These are phyloP conservation scores for Zopfia rhizophila DNA, from an alignment of 2,329 filamentous ascomycete genomes.

Conservation along the genomic window DNA sequence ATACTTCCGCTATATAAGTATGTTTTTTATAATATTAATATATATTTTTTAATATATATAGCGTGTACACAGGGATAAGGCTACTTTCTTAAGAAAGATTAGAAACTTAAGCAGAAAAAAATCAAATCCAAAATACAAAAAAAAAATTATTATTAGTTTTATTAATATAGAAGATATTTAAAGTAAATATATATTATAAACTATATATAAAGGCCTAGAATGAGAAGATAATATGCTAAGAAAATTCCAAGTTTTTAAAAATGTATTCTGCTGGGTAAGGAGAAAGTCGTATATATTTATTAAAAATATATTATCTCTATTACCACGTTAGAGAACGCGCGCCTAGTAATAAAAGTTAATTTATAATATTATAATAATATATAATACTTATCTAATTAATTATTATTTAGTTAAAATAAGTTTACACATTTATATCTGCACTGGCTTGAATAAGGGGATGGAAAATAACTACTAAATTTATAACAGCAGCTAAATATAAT, in stretches of 20 bases:
- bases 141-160: no score
- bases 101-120: no score
- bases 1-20: no score
- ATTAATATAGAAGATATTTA: no score
- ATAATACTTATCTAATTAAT: slow-evolving; percentile 5
- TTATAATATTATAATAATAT: background rate
- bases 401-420: slow-evolving; percentile 2
- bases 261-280: slow-evolving; percentile 5
- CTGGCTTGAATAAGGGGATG: background rate
- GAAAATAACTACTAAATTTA: background rate
- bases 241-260: slow-evolving; percentile 3
- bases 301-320: background rate
- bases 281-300: slow-evolving; percentile 5
- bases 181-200: no score
- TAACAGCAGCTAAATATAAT: slow-evolving; percentile 1
- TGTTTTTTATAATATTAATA: no score
- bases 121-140: no score
- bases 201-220: no score
- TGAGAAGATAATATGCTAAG: no score
- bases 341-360: slow-evolving; percentile 1
- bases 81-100: no score
- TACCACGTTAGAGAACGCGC: background rate
- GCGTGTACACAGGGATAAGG: no score
- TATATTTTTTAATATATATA: no score
- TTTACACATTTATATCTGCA: slow-evolving; percentile 1